These are phyloP conservation scores for Pichia heedii DNA, from an alignment of 805 yeast genomes.

Conservation along the genomic window DNA sequence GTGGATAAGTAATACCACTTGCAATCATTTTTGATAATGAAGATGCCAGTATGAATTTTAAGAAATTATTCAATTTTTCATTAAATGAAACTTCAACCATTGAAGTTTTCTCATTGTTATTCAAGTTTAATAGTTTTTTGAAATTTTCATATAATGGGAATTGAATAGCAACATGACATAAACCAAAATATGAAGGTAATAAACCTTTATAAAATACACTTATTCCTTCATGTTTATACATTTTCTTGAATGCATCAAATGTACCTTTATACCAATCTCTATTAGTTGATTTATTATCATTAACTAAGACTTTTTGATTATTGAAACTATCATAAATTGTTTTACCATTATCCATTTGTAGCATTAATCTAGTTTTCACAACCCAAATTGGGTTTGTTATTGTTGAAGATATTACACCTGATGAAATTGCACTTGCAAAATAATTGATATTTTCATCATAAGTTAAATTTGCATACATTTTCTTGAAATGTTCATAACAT, in stretches of 20 bases:
- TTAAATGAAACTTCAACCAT: slow-evolving; percentile 4
- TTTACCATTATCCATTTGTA: slow-evolving; percentile 50
- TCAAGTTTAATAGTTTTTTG: slow-evolving; percentile 38
- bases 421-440: slow-evolving; percentile 63
- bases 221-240: slow-evolving; percentile 73
- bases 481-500: slow-evolving; percentile 74
- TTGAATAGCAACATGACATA: slow-evolving; percentile 90
- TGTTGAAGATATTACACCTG: slow-evolving; percentile 81
- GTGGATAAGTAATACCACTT: slow-evolving; percentile 85
- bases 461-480: slow-evolving; percentile 20
- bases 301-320: not conserved
- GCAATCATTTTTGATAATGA: slow-evolving; percentile 83
- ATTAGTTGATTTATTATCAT: slow-evolving; percentile 3
- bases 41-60: slow-evolving; percentile 54
- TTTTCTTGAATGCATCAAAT: slow-evolving; percentile 70
- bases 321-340: slow-evolving; percentile 30
- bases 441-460: slow-evolving; percentile 30
- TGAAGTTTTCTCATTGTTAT: slow-evolving; percentile 11
- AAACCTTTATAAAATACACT: slow-evolving; percentile 81
- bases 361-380: slow-evolving; percentile 88
- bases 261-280: slow-evolving; percentile 59
- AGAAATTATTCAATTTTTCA: slow-evolving; percentile 17
- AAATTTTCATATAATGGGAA: slow-evolving; percentile 87
- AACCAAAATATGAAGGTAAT: slow-evolving; percentile 82
- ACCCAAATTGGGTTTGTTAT: slow-evolving; percentile 97